Conservation (phyloP, 305 asterid genomes). For the Fraxinus ornus region DNA sequence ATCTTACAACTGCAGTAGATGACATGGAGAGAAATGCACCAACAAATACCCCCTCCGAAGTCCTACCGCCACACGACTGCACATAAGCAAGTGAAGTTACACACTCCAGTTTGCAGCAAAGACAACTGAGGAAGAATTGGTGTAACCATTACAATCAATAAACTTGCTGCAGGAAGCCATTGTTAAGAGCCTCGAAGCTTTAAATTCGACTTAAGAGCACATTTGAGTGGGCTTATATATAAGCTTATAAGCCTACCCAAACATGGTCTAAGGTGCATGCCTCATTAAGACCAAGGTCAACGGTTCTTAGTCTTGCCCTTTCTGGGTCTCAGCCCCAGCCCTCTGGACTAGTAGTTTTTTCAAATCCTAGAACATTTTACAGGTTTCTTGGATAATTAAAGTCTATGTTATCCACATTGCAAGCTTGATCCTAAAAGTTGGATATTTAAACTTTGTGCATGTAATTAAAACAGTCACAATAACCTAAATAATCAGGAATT, state of each 20-base stretch:
- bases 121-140: not conserved
- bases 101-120: slow-evolving; percentile 21
- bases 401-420: slow-evolving; percentile 8
- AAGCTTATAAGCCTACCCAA: not conserved
- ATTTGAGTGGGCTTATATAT: not conserved
- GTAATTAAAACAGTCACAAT: not conserved
- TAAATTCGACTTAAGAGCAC: not conserved
- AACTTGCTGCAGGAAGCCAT: not conserved
- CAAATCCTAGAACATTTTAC: not conserved
- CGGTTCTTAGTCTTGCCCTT: not conserved
- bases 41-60: slow-evolving; percentile 94
- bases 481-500: not conserved
- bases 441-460: slow-evolving; percentile 8
- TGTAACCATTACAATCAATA: not conserved
- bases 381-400: not conserved
- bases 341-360: not conserved
- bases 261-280: not conserved
- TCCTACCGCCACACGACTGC: slow-evolving; percentile 96
- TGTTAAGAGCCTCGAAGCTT: not conserved
- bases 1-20: slow-evolving; percentile 95
- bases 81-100: slow-evolving; percentile 27
- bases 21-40: slow-evolving; percentile 99
- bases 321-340: not conserved
- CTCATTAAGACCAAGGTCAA: not conserved
- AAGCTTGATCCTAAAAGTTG: not conserved